A percentile compares a stretch with the other conserved stretches of the same genome.
Conservation (phyloP, 2,329 filamentous ascomycete species). For the Neobulgaria alba region DNA sequence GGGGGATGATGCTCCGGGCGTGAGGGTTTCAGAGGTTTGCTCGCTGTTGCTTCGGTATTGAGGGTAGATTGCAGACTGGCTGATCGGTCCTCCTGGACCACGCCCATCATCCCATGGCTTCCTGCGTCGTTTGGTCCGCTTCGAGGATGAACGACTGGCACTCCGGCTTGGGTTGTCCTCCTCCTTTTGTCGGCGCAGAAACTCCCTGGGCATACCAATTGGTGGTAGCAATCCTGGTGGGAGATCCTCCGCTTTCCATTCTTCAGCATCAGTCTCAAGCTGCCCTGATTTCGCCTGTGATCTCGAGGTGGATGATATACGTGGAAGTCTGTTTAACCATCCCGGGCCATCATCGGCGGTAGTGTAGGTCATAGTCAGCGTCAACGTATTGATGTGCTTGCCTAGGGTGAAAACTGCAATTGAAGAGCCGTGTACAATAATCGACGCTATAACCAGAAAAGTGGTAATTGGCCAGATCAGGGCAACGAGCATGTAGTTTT, state of each 20-base stretch:
- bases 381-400: slow-evolving; percentile 95
- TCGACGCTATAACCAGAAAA: slow-evolving; percentile 90
- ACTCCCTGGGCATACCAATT: slow-evolving; percentile 62
- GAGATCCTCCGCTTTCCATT: slow-evolving; percentile 49
- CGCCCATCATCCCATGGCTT: slow-evolving; percentile 63
- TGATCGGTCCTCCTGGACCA: slow-evolving; percentile 79
- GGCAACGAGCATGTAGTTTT: slow-evolving; percentile 63
- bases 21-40: slow-evolving; percentile 26
- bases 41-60: slow-evolving; percentile 28
- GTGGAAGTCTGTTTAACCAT: slow-evolving; percentile 90
- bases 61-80: slow-evolving; percentile 82
- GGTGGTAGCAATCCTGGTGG: slow-evolving; percentile 66
- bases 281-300: slow-evolving; percentile 76
- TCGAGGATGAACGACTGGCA: slow-evolving; percentile 51
- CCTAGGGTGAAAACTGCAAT: slow-evolving; percentile 95
- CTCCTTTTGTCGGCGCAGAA: slow-evolving; percentile 75
- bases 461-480: slow-evolving; percentile 94
- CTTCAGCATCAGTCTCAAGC: slow-evolving; percentile 67
- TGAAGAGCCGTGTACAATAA: slow-evolving; percentile 94
- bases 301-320: slow-evolving; percentile 57
- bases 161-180: slow-evolving; percentile 51
- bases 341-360: slow-evolving; percentile 78
- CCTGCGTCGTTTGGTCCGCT: slow-evolving; percentile 50
- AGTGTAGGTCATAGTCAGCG: slow-evolving; percentile 93
- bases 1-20: slow-evolving; percentile 23